A percentile compares a stretch with the other conserved stretches of the same genome.
phyloP scores from a whole-genome alignment of 2,329 filamentous ascomycete genomes.

The Monilinia vaccinii-corymbosi region DNA sequence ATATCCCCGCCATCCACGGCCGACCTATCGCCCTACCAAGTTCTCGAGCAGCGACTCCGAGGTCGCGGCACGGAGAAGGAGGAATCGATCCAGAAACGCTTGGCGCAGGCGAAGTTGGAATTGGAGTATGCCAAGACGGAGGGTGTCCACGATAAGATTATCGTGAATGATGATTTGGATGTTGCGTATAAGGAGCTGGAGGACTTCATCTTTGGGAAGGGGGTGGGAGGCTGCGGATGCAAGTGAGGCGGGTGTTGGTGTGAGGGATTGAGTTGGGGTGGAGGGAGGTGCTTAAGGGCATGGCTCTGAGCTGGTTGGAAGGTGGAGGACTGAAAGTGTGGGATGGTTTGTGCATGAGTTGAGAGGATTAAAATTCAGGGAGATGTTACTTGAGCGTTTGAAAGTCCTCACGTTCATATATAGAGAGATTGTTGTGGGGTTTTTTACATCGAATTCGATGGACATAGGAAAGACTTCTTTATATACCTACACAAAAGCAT shows the following conservation, averaged over 20 bases:
- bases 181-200: constrained; percentile 45
- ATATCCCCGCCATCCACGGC: constrained; percentile 62
- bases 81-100: constrained; percentile 57
- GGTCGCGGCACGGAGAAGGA: constrained; percentile 73
- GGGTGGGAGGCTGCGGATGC: constrained; percentile 11
- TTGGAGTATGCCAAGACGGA: constrained; percentile 61
- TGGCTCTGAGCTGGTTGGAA: neutral
- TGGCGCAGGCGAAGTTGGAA: constrained; percentile 65
- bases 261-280: neutral
- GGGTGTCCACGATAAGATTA: constrained; percentile 55
- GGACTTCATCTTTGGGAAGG: constrained; percentile 36
- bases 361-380: neutral
- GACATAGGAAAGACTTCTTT: neutral
- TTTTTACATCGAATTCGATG: neutral
- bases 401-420: neutral
- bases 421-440: neutral
- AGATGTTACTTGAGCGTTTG: neutral
- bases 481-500: neutral
- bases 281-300: neutral
- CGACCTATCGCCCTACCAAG: constrained; percentile 36
- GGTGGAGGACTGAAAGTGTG: neutral
- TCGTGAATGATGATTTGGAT: constrained; percentile 58
- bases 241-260: neutral
- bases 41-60: constrained; percentile 64
- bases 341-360: neutral